Conservation (phyloP, 192 early-diverging fungal genomes). For the Endogone sp. region DNA sequence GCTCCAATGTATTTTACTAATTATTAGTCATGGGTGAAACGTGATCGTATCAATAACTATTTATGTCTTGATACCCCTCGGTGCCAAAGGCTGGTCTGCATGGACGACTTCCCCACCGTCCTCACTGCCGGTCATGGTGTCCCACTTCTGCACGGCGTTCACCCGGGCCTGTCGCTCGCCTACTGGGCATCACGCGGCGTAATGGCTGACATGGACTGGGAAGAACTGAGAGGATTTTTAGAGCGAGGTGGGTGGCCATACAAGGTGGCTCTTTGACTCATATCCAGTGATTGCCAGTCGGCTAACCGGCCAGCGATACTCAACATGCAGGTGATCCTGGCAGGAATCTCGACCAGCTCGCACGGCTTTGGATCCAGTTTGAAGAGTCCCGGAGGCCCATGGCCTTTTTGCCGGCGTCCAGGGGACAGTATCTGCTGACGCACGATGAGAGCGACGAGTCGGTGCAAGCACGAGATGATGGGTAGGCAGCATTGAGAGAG, state of each 20-base stretch:
- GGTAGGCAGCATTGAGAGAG: no score
- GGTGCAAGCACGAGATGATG: not conserved
- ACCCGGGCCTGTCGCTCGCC: conserved; percentile 28
- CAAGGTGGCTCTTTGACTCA: no score
- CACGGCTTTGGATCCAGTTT: not conserved
- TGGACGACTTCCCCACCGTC: conserved; percentile 15
- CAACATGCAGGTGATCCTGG: not conserved
- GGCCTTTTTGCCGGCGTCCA: not conserved
- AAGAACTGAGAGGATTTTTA: conserved; percentile 10
- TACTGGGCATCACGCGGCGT: conserved; percentile 30
- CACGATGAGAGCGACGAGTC: not conserved
- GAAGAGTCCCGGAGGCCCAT: not conserved
- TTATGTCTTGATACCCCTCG: not conserved
- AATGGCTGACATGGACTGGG: conserved; percentile 28
- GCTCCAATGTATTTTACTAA: no score
- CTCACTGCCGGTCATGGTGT: conserved; percentile 30
- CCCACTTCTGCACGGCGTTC: conserved; percentile 25
- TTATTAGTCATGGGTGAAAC: no score
- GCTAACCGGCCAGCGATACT: no score
- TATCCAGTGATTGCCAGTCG: no score
- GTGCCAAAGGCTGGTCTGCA: conserved; percentile 1
- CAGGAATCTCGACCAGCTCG: not conserved
- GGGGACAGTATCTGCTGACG: not conserved
- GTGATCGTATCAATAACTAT: no score
- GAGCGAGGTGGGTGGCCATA: conserved; percentile 32